A percentile compares a stretch with the other conserved stretches of the same genome.
phyloP scores from a whole-genome alignment of 257 asterid species.

The Perilla frutescens region DNA sequence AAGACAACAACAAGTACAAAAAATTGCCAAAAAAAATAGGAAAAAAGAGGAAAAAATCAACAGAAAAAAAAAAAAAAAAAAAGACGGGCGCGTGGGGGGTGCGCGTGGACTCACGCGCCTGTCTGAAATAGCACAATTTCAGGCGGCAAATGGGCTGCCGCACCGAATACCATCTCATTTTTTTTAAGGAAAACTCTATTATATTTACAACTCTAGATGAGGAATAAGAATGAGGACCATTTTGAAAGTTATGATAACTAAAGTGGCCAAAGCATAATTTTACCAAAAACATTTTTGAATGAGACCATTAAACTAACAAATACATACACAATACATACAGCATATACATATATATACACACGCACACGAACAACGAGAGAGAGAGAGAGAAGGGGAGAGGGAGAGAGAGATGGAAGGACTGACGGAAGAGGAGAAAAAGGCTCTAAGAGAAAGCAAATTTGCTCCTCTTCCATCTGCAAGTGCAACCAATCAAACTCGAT shows the following conservation, averaged over 20 bases:
- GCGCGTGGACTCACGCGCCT: no score
- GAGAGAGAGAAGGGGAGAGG: constrained; percentile 23
- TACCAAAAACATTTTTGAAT: neutral
- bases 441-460: constrained; percentile 93
- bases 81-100: no score
- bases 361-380: neutral
- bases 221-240: neutral
- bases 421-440: constrained; percentile 88
- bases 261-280: constrained; percentile 23
- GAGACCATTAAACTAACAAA: neutral
- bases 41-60: no score
- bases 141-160: no score
- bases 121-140: no score
- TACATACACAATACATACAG: neutral
- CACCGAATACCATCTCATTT: no score
- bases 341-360: neutral
- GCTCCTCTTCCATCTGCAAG: constrained; percentile 85
- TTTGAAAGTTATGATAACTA: neutral
- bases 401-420: constrained; percentile 62
- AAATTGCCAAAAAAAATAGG: no score
- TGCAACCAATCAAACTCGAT: constrained; percentile 48
- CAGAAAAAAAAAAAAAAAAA: no score
- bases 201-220: no score
- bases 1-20: no score
- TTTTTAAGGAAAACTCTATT: no score